Conservation (phyloP, 306 rosid species). For the Pyrus betulifolia region DNA sequence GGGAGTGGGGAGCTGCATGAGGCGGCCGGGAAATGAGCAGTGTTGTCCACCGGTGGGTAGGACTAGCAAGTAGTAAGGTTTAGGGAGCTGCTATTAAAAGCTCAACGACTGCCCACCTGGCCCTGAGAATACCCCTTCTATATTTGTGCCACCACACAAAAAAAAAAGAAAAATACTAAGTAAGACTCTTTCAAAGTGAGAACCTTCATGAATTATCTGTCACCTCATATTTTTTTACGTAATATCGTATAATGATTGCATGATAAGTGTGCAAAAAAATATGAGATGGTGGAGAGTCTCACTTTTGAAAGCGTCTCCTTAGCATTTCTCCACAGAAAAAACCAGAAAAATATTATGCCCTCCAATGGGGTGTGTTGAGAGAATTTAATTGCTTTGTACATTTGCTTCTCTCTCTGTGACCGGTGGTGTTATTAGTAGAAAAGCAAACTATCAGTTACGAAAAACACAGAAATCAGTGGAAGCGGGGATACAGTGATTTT, state of each 20-base stretch:
- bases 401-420: not conserved
- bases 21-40: slow-evolving; percentile 4
- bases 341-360: not conserved
- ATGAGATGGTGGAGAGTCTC: too few relatives aligned
- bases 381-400: slow-evolving; percentile 6
- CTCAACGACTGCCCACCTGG: slow-evolving; percentile 26
- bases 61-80: too few relatives aligned
- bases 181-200: too few relatives aligned
- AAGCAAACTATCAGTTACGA: slow-evolving; percentile 53
- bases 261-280: too few relatives aligned
- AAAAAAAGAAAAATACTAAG: too few relatives aligned
- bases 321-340: too few relatives aligned
- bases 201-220: too few relatives aligned
- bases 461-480: not conserved
- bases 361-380: slow-evolving; percentile 25
- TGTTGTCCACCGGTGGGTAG: slow-evolving; percentile 7
- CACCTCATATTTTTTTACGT: too few relatives aligned
- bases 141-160: not conserved
- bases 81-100: slow-evolving; percentile 23
- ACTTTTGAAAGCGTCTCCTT: too few relatives aligned
- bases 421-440: not conserved
- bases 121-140: slow-evolving; percentile 25
- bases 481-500: not conserved
- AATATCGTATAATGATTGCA: too few relatives aligned
- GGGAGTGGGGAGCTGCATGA: not conserved